Evolutionary conservation across 2,329 filamentous ascomycete species (phyloP).

Genomic region (Colletotrichum magnum): DNA sequence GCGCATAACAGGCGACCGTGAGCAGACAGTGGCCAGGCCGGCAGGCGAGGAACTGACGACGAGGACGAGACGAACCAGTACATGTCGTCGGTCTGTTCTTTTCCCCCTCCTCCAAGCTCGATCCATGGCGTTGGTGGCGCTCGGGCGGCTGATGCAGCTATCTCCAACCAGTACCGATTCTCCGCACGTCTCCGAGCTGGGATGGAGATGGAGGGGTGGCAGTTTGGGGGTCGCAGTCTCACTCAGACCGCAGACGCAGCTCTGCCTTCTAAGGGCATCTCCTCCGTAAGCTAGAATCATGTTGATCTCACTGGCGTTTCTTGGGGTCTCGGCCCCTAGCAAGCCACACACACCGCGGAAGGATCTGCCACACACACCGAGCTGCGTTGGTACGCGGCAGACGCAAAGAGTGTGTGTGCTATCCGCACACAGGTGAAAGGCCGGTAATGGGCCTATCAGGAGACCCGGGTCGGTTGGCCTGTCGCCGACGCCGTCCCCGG

Average conservation of each 20-base stretch:
- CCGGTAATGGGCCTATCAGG: constrained; percentile 36
- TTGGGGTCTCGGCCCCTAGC: constrained; percentile 34
- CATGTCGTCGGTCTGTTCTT: constrained; percentile 5
- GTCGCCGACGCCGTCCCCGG: constrained; percentile 5
- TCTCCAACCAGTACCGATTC: constrained; percentile 35
- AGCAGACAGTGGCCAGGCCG: background rate
- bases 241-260: background rate
- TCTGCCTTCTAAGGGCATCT: background rate
- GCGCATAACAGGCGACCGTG: background rate
- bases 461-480: background rate
- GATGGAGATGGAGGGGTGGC: background rate
- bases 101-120: constrained; percentile 9
- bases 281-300: background rate
- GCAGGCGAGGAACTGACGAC: background rate
- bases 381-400: too few species aligned
- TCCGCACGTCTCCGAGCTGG: constrained; percentile 13
- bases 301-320: constrained; percentile 16
- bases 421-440: background rate
- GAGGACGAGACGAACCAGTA: background rate
- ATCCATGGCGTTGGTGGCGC: constrained; percentile 31
- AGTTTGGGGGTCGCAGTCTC: constrained; percentile 24
- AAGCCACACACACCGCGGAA: constrained; percentile 22
- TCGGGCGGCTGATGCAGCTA: constrained; percentile 34
- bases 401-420: too few species aligned
- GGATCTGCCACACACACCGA: constrained; percentile 30